Evolutionary conservation across 176 grass and related monocot genomes (phyloP).

Genomic region (Carex parvula): DNA sequence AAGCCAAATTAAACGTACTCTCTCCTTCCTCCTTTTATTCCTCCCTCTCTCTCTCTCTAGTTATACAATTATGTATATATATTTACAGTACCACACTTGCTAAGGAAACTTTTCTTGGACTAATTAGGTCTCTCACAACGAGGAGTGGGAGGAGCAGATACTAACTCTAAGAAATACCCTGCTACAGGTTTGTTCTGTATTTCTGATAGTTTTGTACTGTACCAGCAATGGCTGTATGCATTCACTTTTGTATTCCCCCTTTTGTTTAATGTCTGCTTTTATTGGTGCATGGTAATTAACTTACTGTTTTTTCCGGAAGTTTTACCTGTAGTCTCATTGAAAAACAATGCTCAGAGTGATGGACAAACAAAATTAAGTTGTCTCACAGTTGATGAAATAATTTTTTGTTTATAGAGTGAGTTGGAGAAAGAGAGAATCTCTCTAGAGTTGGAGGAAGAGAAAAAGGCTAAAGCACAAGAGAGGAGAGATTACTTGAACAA

Average conservation of each 20-base stretch:
- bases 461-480: constrained; percentile 86
- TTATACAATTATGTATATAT: neutral
- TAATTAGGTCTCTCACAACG: constrained; percentile 77
- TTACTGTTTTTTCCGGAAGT: neutral
- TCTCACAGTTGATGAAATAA: neutral
- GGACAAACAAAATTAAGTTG: neutral
- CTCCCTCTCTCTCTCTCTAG: neutral
- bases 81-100: neutral
- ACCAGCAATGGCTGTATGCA: neutral
- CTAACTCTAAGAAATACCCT: constrained; percentile 81
- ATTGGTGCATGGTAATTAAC: neutral
- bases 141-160: constrained; percentile 92
- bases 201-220: constrained; percentile 5
- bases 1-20: constrained; percentile 62
- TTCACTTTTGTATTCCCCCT: neutral
- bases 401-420: constrained; percentile 59
- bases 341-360: constrained; percentile 11
- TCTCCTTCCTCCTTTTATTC: neutral
- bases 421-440: constrained; percentile 90
- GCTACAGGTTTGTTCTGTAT: constrained; percentile 56
- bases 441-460: constrained; percentile 92
- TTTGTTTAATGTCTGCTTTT: neutral
- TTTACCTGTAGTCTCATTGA: constrained; percentile 1
- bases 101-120: constrained; percentile 24
- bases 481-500: constrained; percentile 73